These are phyloP conservation scores for Phialemoniopsis sp. DNA, from an alignment of 2,329 filamentous ascomycete genomes.

Conservation along the genomic window DNA sequence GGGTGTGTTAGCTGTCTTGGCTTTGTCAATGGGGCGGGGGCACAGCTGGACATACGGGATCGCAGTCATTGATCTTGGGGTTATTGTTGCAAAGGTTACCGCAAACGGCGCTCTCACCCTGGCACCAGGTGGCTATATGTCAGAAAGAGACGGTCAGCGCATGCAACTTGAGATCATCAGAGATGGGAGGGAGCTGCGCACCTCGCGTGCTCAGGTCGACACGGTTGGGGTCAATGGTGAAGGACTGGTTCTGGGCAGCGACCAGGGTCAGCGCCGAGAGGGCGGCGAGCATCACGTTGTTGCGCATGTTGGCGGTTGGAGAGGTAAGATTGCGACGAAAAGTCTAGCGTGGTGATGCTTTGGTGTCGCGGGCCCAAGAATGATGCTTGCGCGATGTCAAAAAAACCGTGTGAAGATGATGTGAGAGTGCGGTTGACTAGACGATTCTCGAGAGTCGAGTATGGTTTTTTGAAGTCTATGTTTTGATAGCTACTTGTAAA, in stretches of 20 bases:
- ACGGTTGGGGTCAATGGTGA: slow-evolving; percentile 34
- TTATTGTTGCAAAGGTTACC: slow-evolving; percentile 36
- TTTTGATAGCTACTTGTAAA: no score
- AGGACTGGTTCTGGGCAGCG: slow-evolving; percentile 38
- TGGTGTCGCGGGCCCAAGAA: no score
- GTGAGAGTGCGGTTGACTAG: no score
- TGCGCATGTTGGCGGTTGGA: slow-evolving; percentile 31
- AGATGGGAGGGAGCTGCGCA: slow-evolving; percentile 21
- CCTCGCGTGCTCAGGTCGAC: slow-evolving; percentile 29
- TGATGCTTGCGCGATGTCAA: neutral
- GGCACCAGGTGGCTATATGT: slow-evolving; percentile 46
- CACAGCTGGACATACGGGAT: slow-evolving; percentile 31
- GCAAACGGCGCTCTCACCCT: slow-evolving; percentile 46
- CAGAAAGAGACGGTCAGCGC: slow-evolving; percentile 9
- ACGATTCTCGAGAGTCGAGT: no score
- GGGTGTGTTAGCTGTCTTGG: slow-evolving; percentile 5
- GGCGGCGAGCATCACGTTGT: slow-evolving; percentile 32
- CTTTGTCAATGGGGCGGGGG: neutral
- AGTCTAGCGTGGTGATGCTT: no score
- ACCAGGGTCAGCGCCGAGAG: slow-evolving; percentile 38
- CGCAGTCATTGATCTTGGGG: slow-evolving; percentile 37
- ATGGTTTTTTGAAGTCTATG: no score
- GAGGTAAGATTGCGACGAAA: neutral
- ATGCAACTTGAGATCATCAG: neutral
- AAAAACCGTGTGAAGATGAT: neutral